phyloP scores from a whole-genome alignment of 2,329 filamentous ascomycete genomes.

The Botrytis byssoidea region DNA sequence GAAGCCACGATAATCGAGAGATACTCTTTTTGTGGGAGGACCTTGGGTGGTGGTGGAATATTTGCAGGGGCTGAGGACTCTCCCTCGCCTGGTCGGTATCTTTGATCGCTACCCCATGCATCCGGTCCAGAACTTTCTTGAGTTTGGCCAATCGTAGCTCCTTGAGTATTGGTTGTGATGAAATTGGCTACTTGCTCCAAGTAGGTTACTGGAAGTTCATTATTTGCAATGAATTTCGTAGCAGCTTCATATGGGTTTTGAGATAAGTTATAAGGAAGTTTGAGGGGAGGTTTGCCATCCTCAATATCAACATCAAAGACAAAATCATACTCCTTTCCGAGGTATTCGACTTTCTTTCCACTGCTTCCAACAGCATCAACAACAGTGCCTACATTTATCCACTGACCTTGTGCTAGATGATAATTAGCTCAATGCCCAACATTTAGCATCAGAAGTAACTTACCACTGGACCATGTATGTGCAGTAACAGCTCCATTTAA shows the following conservation, averaged over 20 bases:
- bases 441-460: constrained; percentile 1
- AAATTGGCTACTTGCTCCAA: constrained; percentile 92
- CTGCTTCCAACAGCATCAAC: constrained; percentile 85
- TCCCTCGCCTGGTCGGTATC: constrained; percentile 76
- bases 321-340: constrained; percentile 89
- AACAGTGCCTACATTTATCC: constrained; percentile 90
- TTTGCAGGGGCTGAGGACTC: constrained; percentile 48
- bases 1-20: constrained; percentile 76
- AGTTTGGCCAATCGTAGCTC: constrained; percentile 72
- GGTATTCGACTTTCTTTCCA: constrained; percentile 70
- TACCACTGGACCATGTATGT: constrained; percentile 73
- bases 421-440: constrained; percentile 12
- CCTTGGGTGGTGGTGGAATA: constrained; percentile 47
- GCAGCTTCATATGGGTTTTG: constrained; percentile 92
- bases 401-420: constrained; percentile 59
- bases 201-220: constrained; percentile 83
- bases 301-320: constrained; percentile 97
- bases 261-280: constrained; percentile 89
- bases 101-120: constrained; percentile 73
- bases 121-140: constrained; percentile 51
- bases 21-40: constrained; percentile 77
- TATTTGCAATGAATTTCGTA: constrained; percentile 84
- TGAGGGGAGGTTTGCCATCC: constrained; percentile 87
- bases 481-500: constrained; percentile 78
- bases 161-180: constrained; percentile 85